Base-by-base conservation (phyloP, 2,329 filamentous ascomycete genomes). In the Apiospora hydei region DNA sequence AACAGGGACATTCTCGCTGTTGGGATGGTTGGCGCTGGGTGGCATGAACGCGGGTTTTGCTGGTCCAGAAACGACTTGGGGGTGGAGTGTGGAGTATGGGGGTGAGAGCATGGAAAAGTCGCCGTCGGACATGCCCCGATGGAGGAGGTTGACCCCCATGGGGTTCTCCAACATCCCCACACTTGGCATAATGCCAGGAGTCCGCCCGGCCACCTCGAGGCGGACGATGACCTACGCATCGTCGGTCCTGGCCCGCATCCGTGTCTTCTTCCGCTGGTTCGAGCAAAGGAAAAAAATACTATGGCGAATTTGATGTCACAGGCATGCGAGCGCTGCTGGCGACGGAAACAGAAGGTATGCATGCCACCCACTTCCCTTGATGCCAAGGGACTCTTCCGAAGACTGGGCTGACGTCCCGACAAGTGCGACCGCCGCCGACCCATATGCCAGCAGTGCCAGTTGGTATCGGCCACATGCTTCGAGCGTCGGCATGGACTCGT, bases 261-360 rank as follows among this genome's bases (percentile, higher is more conserved):
- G 10, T n/a, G 30, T 18, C 30, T 61, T 38, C 3, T 7, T 18
- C 30, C 10, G 13, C 30, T 30, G 16, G 11, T 38, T 38, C n/a
- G 16, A 38, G 8, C 53, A 38, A 21, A 16, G 8, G 18, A 38
- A 57, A 44, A 16, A 47, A 49, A n/a, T n/a, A n/a, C n/a, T 13
- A 61, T 61, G 53, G 18, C 53, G 30, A 61, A 26, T n/a, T 30
- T 21, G 7, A 61, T 61, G 53, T 61, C 53, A 7, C 78, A 80
- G 69, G 79, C 79, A 10, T 80, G 78, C 68, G 78, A 80, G 67
- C 74, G 78, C 61, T 81, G 79, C 69, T 80, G 78, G 77, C 78
- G 78, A 67, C 77, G 78, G 38, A 81, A 80, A 69, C 78, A 81
- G 68, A 81, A 80, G 53, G 53, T 61, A 61, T 76, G 2, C 14